Base-by-base conservation (phyloP, 352 stramenopile species). In the Pythium sp. region DNA sequence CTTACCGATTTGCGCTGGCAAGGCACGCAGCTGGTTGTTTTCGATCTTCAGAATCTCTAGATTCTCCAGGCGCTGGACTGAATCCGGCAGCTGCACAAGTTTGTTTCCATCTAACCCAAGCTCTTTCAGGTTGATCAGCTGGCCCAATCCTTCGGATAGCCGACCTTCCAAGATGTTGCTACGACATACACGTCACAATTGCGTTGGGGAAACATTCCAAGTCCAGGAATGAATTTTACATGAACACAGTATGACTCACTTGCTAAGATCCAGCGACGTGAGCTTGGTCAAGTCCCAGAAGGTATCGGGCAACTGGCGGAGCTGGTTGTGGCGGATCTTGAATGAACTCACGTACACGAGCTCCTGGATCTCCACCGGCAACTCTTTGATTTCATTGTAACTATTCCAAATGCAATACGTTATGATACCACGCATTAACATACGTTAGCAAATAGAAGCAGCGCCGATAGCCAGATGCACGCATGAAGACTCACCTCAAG, bases 261-360 rank as follows among this genome's bases (percentile, higher is more conserved):
- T 91, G 85, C 87, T 92, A 4, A 94, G 71, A 49, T 94, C 87
- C 15, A 94, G 72, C 15, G 74, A 89, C 30, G 72, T 82, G 20
- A 95, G 76, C 26, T 77, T 86, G 20, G 70, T 75, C 2, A 94
- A 30, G 18, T 75, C 74, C 70, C 86, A 94, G 20, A 94, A 72
- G 5, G 70, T 64, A n/a, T 82, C 43, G 12, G 87, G 87, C 4
- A 94, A 22, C 53, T 77, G 47, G 0, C 41, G 65, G 14, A 94
- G 72, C 43, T 80, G 68, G 43, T 94, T 94, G 68, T 94, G 87
- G 15, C 83, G 82, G 60, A 94, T 80, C 68, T 92, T 92, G 68
- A 93, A 78, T 34, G 71, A 89, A 28, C 72, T 65, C 24, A 94
- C 67, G 63, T 79, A 72, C 41, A 74, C 77, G 36, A 94, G 64